Evolutionary conservation across 2,329 filamentous ascomycete genomes (phyloP), one percentile per base, ranked within the genome.

Genomic region (Furcasterigmium sp.): DNA sequence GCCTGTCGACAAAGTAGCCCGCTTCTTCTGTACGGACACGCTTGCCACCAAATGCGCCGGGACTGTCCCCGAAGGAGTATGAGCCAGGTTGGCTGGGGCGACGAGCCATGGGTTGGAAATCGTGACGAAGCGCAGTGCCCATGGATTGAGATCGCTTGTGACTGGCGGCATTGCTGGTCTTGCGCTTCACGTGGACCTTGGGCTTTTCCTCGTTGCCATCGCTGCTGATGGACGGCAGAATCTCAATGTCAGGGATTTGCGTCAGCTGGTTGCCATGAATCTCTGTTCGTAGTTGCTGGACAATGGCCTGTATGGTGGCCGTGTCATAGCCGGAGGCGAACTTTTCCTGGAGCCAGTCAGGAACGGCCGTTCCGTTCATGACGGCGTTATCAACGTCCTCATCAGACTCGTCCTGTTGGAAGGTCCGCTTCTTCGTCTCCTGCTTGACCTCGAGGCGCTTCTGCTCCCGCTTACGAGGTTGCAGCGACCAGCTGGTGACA

Each of bases 381-480:
- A 60, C 56, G 13, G 58, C 49, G 3, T 55, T 56, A 1, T 60
- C 58, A 28, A 54, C 53, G 18, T 56, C 61, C 21, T 63, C 63
- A 11, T 64, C 61, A 5, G 55, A 54, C 20, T 48, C 48, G 29
- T 53, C 53, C 13, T 51, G 44, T 17, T 50, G 46, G 15, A 47
- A 50, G 14, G 45, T 50, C 26, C 58, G 59, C 51, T 63, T 68
- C 46, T 53, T 60, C 36, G 52, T 54, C 3, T 55, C 54, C 45
- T 54, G 59, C 56, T 62, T 57, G 40, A 67, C 64, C 46, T 72
- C 68, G 8, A 80, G 63, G 5, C 80, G 73, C 51, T 75, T 70
- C 54, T 80, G 70, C 56, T 86, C 82, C 13, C 84, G 76, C 62
- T 83, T 84, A 36, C 82, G 73, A 38, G 83, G 70, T 6, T 72